These are phyloP conservation scores for Rhizopus microsporus DNA, from an alignment of 371 early-diverging fungal species.

Conservation along the genomic window DNA sequence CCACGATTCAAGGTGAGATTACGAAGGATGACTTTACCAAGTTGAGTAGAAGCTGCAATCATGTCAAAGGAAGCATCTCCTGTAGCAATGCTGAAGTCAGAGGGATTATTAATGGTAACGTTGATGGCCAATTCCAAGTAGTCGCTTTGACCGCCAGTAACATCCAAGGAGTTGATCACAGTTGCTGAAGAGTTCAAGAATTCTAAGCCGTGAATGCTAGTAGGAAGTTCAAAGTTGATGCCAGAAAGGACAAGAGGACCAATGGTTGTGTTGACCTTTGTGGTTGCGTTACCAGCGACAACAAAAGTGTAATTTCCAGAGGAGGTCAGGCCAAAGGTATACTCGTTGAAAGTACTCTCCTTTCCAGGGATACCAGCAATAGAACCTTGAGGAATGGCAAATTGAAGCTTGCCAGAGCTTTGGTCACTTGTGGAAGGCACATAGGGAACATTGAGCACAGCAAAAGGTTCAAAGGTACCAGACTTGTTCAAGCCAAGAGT, in stretches of 20 bases:
- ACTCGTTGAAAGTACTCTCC: slow-evolving; percentile 47
- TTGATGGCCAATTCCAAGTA: slow-evolving; percentile 53
- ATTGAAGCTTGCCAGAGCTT: slow-evolving; percentile 46
- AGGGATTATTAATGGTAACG: slow-evolving; percentile 62
- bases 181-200: slow-evolving; percentile 62
- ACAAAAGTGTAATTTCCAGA: slow-evolving; percentile 45
- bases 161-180: slow-evolving; percentile 58
- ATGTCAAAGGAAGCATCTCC: slow-evolving; percentile 55
- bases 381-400: slow-evolving; percentile 45
- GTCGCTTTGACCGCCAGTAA: slow-evolving; percentile 55
- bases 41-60: slow-evolving; percentile 34
- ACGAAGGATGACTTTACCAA: slow-evolving; percentile 54
- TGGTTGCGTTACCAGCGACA: slow-evolving; percentile 53
- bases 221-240: slow-evolving; percentile 58
- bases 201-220: slow-evolving; percentile 58
- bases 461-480: slow-evolving; percentile 38
- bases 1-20: slow-evolving; percentile 54
- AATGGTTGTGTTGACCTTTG: slow-evolving; percentile 59
- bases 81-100: slow-evolving; percentile 55
- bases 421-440: slow-evolving; percentile 50
- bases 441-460: slow-evolving; percentile 46
- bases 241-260: slow-evolving; percentile 59
- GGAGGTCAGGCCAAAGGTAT: slow-evolving; percentile 51
- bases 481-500: slow-evolving; percentile 39
- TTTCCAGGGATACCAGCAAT: slow-evolving; percentile 44